phyloP scores from a whole-genome alignment of 2,329 filamentous ascomycete species.

The Colletotrichum plurivorum region DNA sequence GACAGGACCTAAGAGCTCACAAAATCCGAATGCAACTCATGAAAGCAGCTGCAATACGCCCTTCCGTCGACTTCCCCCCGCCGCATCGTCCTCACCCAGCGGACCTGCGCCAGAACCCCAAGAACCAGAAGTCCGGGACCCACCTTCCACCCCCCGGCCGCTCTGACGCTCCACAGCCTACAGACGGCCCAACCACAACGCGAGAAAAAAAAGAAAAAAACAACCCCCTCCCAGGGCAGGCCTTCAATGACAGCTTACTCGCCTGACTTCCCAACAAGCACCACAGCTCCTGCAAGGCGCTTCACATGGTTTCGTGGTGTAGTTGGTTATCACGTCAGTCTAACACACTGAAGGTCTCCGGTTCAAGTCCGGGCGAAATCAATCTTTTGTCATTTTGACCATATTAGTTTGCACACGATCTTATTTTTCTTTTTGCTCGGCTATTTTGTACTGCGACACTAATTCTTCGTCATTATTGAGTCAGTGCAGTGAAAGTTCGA shows the following conservation, averaged over 20 bases:
- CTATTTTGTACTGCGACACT: no score
- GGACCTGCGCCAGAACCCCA: not conserved
- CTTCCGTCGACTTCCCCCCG: no score
- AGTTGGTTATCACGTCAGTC: slow-evolving; percentile 65
- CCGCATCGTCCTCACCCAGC: no score
- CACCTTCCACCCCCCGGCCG: not conserved
- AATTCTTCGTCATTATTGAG: no score
- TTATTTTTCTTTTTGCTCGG: no score
- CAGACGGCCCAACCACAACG: not conserved
- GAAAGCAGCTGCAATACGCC: no score
- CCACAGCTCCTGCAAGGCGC: slow-evolving; percentile 1
- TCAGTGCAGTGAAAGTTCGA: no score
- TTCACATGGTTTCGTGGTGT: slow-evolving; percentile 46
- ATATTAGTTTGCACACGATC: no score
- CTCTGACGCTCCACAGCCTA: not conserved
- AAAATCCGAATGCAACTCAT: no score
- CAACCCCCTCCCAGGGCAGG: no score
- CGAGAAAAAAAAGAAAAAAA: not conserved
- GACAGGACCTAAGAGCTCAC: no score
- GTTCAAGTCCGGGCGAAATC: slow-evolving; percentile 42
- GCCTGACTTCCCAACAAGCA: rapidly evolving
- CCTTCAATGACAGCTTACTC: not conserved
- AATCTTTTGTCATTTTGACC: slow-evolving; percentile 4
- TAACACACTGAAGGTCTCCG: slow-evolving; percentile 55
- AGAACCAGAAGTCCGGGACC: not conserved